Base-by-base conservation (phyloP, 2,329 filamentous ascomycete species). In the Clarireedia sp. region DNA sequence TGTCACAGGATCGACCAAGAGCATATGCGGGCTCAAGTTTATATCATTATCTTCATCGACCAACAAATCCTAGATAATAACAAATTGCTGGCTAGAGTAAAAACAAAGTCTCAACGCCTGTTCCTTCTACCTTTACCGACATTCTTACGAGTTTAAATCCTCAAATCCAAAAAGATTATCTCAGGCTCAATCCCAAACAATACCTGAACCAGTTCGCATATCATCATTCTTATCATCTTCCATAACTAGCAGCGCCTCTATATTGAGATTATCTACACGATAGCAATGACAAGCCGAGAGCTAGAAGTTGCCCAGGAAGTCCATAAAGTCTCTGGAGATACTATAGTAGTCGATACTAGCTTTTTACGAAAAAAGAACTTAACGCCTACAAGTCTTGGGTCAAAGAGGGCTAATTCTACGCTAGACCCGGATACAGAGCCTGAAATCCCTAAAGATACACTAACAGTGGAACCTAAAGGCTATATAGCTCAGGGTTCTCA, bases 41-140 rank as follows among this genome's bases (percentile, higher is more conserved):
- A 12, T 73, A n/a, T 70, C 64, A 17, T 60, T 73, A 37, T 70
- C 70, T 21, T 72, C 70, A 37, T 54, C 49, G 48, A n/a, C 54
- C 58, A 61, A 60, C 57, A 59, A 62, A 29, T 52, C 52, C 23
- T 61, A 53, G n/a, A 44, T 37, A 54, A 49, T 54, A 54, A 54
- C 29, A 54, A 54, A 38, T 40, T 38, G 41, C 38, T 36, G 40
- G 38, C 24, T 54, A 26, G 19, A 36, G 49, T 41, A 14, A 54
- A 54, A 21, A 47, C 52, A 23, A 54, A 54, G 24, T 26, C 24
- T 38, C 62, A 14, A 48, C 60, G 47, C 46, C 60, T 19, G 21
- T 54, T 21, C 41, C 55, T 50, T 51, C 59, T 37, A 58, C 60
- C n/a, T 58, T 56, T 43, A 51, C 52, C 41, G 48, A 54, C 44